Evolutionary conservation across 306 rosid genomes (phyloP), one percentile per base, ranked within the genome.

Genomic region (Datisca glomerata): DNA sequence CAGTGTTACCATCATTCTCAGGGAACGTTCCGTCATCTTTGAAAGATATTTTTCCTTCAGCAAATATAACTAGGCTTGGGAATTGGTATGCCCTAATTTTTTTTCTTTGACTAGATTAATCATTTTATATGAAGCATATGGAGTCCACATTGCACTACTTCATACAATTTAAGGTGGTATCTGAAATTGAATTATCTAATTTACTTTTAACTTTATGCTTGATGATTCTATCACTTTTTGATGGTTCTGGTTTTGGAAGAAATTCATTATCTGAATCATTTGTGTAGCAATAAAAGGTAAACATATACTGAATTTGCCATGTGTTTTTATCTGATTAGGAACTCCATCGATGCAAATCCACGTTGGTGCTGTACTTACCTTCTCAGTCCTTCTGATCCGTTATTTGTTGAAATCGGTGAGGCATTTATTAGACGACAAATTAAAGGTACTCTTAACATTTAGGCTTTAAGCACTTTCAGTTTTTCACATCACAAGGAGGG

Each of bases 361-460:
- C 81, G 74, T 39, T 82, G 93, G 86, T 82, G 96, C 63, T 87
- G 96, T 56, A 79, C 94, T 19, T 87, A 79, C 65, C 96, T 87
- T 65, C 96, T 87, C 13, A 78, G 76, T 76, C 94, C 96, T 45
- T 76, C 93, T 2, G 96, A 87, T 69, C 89, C 96, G 57, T 73
- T 76, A 45, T 87, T 87, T 76, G 71, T 87, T 71, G 69, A 74
- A 65, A 61, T 87, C 38, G 94, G 96, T 63, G 80, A 66, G 49
- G 89, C 94, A 62, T 87, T 79, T 60, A 67, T 87, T 45, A 65
- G 43, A 69, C 51, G 43, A 60, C 96, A 87, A 69, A 72, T 87
- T 48, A 50, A 79, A 79, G 94, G 96, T 82, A 54, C 45, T 55
- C 42, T 39, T 47, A 17, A 38, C 18, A 28, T 18, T 19, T 43